Base-by-base conservation (phyloP, 352 stramenopile species). In the Globisporangium cystogenes region DNA sequence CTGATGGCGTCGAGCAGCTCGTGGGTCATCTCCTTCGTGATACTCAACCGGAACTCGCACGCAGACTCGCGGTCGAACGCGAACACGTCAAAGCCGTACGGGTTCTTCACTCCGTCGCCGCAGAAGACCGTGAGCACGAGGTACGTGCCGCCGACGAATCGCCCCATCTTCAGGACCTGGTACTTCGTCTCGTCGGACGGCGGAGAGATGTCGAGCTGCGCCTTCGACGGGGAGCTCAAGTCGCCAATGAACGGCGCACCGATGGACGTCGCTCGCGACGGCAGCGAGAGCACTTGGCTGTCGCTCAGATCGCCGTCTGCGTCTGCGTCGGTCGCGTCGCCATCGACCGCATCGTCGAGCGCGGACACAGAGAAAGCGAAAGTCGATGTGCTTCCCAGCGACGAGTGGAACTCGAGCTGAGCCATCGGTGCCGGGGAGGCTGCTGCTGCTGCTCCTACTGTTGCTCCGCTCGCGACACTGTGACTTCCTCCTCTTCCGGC, bases 71-170 rank as follows among this genome's bases (percentile, higher is more conserved):
- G 65, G 47, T 87, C 60, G 40, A 75, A 60, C 16, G 78, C 78
- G 29, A 81, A 57, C 16, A 90, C 72, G 35, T 90, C 78, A 56
- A 87, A 87, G 1, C 76, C 78, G 49, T 90, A 90, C 37, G 76
- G 70, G 37, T 90, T 87, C 20, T 61, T 68, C 31, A 78, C 67
- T 14, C 76, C 70, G 45, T 87, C 67, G n/a, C 78, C 78, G 47
- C 67, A 86, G 45, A 82, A 86, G 10, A 90, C 78, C 7, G 76
- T 86, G 29, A 90, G 49, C 7, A 86, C 60, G 8, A 90, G 62
- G 52, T 90, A 90, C 14, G 64, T 73, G 21, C 78, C 78, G 1
- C 72, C 78, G 1, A 87, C 62, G 48, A 90, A 87, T 7, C 76
- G 76, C 4, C 78, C 78, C 0, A 71, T 73, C 56, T 82, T 90